Conservation (phyloP, 495 filamentous ascomycete species). For the Penicillium desertorum region DNA sequence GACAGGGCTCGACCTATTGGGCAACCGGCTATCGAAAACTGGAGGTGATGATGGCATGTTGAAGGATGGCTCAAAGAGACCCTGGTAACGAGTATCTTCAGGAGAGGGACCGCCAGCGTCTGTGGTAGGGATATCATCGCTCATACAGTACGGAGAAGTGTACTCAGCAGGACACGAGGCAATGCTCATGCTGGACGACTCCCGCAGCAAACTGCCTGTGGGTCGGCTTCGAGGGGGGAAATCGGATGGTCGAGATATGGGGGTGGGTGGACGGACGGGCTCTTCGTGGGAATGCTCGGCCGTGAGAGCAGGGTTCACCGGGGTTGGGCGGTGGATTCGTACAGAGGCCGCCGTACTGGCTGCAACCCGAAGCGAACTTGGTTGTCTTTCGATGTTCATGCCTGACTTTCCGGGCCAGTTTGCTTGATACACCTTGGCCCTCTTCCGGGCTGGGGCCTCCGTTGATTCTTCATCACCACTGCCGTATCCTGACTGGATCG, state of each 20-base stretch:
- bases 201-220: slow-evolving; percentile 41
- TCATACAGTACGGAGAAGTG: slow-evolving; percentile 48
- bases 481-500: slow-evolving; percentile 58
- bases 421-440: slow-evolving; percentile 68
- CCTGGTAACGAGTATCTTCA: slow-evolving; percentile 49
- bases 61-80: slow-evolving; percentile 48
- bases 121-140: slow-evolving; percentile 35
- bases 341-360: slow-evolving; percentile 86
- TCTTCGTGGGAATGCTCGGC: slow-evolving; percentile 65
- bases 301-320: slow-evolving; percentile 53
- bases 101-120: slow-evolving; percentile 42
- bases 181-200: slow-evolving; percentile 41
- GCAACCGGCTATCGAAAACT: slow-evolving; percentile 58
- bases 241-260: slow-evolving; percentile 55
- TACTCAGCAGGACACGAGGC: slow-evolving; percentile 38
- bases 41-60: slow-evolving; percentile 81
- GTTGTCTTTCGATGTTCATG: slow-evolving; percentile 63
- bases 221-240: slow-evolving; percentile 34
- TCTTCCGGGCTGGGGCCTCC: slow-evolving; percentile 63
- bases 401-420: slow-evolving; percentile 65
- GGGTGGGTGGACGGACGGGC: slow-evolving; percentile 77
- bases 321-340: slow-evolving; percentile 77
- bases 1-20: slow-evolving; percentile 67
- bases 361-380: slow-evolving; percentile 80
- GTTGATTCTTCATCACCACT: slow-evolving; percentile 64